Base-by-base conservation (phyloP, 169 alveolate genomes). In the Theileria sp. region DNA sequence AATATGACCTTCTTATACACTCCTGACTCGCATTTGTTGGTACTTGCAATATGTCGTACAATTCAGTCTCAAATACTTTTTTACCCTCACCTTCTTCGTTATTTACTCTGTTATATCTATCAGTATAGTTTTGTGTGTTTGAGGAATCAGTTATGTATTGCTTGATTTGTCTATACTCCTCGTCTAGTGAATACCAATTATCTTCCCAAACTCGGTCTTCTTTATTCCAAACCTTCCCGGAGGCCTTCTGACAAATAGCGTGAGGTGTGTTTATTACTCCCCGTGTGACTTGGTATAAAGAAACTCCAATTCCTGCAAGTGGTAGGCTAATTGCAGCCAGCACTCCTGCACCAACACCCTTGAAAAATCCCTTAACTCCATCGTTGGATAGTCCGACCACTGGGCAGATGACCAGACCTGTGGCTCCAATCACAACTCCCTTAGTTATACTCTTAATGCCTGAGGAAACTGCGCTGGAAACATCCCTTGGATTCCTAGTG, bases 271-370 rank as follows among this genome's bases (percentile, higher is more conserved):
- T 94, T 21, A 90, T 83, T 19, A 91, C 88, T 5, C 97, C 97
- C 62, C 97, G 71, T 30, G 92, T 92, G 67, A 94, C 89, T 75
- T 94, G 97, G 81, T 94, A 94, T 21, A 96, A 91, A 19, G 97
- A 96, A 38, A 94, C 93, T 26, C 97, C 96, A 50, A 94, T 87
- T 0, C 96, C 95, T 0, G 96, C 87, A 25, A 92, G 88, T 19
- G 97, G 97, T 38, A 94, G 89, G 0, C 95, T 86, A 26, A 93
- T 93, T 8, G 97, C 97, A 10, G 94, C 94, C 51, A 92, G 82
- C 26, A 94, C 79, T 3, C 97, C 97, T 26, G 95, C 95, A n/a
- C 94, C 96, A 67, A 92, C 79, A 10, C 97, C 97, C 64, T 94
- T 94, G 75, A 94, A 90, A 74, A 94, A 94, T 7, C 97, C 97